Evolutionary conservation across 2,329 filamentous ascomycete genomes (phyloP).

Genomic region (Neopestalotiopsis sp.): DNA sequence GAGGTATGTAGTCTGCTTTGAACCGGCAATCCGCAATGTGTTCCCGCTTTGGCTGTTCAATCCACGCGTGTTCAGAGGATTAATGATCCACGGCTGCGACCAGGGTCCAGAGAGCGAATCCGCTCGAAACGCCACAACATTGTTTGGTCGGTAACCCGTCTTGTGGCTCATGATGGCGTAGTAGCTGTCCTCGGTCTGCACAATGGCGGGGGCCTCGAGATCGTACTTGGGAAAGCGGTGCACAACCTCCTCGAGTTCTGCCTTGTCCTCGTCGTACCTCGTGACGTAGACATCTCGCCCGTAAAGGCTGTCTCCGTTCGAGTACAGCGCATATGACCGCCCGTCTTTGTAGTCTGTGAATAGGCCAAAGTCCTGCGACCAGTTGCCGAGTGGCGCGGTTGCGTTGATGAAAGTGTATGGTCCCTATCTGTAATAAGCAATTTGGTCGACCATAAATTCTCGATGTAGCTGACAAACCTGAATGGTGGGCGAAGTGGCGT

Average conservation of each 20-base stretch:
- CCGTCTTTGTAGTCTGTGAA: slow-evolving; percentile 66
- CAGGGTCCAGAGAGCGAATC: slow-evolving; percentile 56
- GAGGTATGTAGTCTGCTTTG: slow-evolving; percentile 53
- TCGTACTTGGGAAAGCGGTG: slow-evolving; percentile 65
- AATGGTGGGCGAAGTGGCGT: slow-evolving; percentile 52
- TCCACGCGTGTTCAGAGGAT: slow-evolving; percentile 55
- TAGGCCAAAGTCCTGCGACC: slow-evolving; percentile 67
- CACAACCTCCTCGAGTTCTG: slow-evolving; percentile 55
- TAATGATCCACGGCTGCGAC: slow-evolving; percentile 60
- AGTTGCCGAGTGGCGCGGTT: slow-evolving; percentile 62
- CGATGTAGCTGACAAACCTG: background rate
- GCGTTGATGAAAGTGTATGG: slow-evolving; percentile 62
- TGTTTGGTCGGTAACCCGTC: slow-evolving; percentile 68
- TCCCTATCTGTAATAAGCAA: slow-evolving; percentile 45
- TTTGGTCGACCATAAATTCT: slow-evolving; percentile 21
- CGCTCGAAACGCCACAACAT: slow-evolving; percentile 61
- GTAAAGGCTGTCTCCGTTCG: slow-evolving; percentile 60
- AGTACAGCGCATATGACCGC: slow-evolving; percentile 61
- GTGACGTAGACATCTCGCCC: slow-evolving; percentile 64
- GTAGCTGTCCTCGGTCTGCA: slow-evolving; percentile 65
- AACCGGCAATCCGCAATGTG: slow-evolving; percentile 52
- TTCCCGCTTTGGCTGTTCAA: slow-evolving; percentile 61
- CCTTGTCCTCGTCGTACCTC: slow-evolving; percentile 57
- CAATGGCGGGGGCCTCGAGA: slow-evolving; percentile 64
- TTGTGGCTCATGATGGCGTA: slow-evolving; percentile 68